Conservation (phyloP, 495 filamentous ascomycete genomes). For the Saxophila tyrrhenica region DNA sequence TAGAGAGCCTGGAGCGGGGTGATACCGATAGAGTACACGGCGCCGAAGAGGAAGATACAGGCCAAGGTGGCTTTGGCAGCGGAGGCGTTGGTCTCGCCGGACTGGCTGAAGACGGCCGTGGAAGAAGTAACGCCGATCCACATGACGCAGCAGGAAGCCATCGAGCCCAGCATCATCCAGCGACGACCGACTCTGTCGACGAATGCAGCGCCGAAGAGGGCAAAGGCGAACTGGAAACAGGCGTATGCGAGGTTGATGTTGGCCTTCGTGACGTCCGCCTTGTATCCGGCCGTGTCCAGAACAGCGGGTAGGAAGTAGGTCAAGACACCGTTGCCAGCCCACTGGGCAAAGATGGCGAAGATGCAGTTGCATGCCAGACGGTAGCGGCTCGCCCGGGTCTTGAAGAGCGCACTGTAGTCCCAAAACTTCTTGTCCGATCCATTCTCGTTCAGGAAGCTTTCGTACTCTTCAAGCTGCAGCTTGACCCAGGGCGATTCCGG, state of each 20-base stretch:
- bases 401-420: conserved; percentile 50
- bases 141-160: conserved; percentile 39
- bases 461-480: conserved; percentile 15
- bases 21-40: conserved; percentile 50
- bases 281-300: conserved; percentile 40
- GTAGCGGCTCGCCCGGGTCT: conserved; percentile 45
- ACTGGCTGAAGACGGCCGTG: conserved; percentile 17
- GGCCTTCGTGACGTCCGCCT: conserved; percentile 42
- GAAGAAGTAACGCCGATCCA: conserved; percentile 48
- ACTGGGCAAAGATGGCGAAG: conserved; percentile 57
- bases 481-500: conserved; percentile 12
- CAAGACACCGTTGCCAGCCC: conserved; percentile 49
- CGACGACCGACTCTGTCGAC: conserved; percentile 59
- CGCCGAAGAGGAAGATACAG: conserved; percentile 59
- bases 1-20: conserved; percentile 61
- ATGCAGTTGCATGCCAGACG: conserved; percentile 49
- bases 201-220: conserved; percentile 52
- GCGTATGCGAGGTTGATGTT: conserved; percentile 56
- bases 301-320: conserved; percentile 41
- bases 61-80: conserved; percentile 44
- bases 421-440: conserved; percentile 59
- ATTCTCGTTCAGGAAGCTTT: conserved; percentile 19
- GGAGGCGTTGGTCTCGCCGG: conserved; percentile 25
- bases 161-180: conserved; percentile 46
- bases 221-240: conserved; percentile 55